Evolutionary conservation across 495 filamentous ascomycete genomes (phyloP), one percentile per base, ranked within the genome.

Genomic region (Aspergillus bridgeri): DNA sequence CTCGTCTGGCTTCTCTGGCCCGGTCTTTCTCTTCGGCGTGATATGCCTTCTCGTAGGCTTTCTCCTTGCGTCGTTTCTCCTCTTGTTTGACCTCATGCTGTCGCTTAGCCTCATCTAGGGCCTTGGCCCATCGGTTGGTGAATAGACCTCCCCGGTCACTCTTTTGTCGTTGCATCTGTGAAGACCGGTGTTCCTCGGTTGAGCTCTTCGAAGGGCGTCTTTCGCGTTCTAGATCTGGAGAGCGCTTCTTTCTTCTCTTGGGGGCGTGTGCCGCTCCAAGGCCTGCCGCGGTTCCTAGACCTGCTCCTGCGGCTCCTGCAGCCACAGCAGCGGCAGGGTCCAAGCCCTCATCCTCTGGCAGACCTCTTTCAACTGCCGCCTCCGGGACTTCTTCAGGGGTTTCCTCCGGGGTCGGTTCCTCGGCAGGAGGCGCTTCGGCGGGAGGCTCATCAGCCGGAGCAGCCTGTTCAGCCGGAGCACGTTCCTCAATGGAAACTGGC

Each of bases 61-160:
- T 58, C 42, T 54, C 58, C 46, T 57, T 53, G 48, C 53, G 48
- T 18, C 22, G 43, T 18, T 60, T 57, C 17, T 59, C 60, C 27
- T 72, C 62, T 15, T 53, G 56, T 42, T 75, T 79, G 24, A 68
- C 68, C 46, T 76, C 75, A 50, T 75, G 71, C 42, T 73, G 70
- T 44, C 68, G 63, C 33, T 68, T 68, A 7, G 76, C 71, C 53
- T 76, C 70, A 22, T 73, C 73, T 13, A 79, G 49, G 23, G 76
- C 73, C 45, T 65, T 69, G 7, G 70, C 63, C 74, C 73, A 79
- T 25, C 73, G 69, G 50, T 72, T 73, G 13, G 68, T 72, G 50
- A 78, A 58, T 3, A 71, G 17, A 25, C 60, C 62, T 29, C 62
- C 59, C 48, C 71, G 69, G 1, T 75, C 72, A 42, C 67, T 70